Evolutionary conservation across 2,329 filamentous ascomycete species (phyloP), one percentile per base, ranked within the genome.

Genomic region (Metarhizium album): DNA sequence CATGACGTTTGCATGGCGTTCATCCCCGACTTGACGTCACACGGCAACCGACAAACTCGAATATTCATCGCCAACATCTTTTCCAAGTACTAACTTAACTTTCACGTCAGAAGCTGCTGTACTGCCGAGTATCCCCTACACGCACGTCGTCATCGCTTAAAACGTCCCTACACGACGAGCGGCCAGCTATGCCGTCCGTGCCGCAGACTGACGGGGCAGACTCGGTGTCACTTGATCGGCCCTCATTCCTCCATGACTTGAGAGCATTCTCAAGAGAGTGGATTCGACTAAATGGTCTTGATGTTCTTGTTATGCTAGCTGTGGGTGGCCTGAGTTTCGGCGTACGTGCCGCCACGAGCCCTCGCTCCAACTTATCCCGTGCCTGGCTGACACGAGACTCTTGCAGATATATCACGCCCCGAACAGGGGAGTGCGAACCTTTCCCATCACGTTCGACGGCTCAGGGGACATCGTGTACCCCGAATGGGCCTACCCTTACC

Each of bases 381-480:
- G 3, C 4, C n/a, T 5, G 6, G 22, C 40, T 43, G 6, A 43
- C 40, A 5, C 33, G 7, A 18, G 27, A 37, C 37, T 2, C 37
- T 2, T 6, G 20, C 46, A 78, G 74, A 67, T 78, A 50, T 80
- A 79, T 64, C 63, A 70, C 51, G 70, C 75, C 6, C 71, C 75
- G n/a, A 74, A 80, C 5, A 73, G 76, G 0, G 71, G 75, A 1
- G 74, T 70, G 3, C 73, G 81, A 29, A 81, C 74, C 11, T 86
- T 86, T 60, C 79, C 82, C 37, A 69, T 86, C 53, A 75, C 72
- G 45, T 83, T 83, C 57, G 56, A 59, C 50, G 61, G 67, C 4
- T 75, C 82, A 23, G 79, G 80, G 52, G 75, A 84, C 57, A 74
- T 86, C 52, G 75, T 86, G 46, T 75, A 81, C 55, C 82, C 82